Base-by-base conservation (phyloP, 257 asterid species). In the Solanum rostratum region DNA sequence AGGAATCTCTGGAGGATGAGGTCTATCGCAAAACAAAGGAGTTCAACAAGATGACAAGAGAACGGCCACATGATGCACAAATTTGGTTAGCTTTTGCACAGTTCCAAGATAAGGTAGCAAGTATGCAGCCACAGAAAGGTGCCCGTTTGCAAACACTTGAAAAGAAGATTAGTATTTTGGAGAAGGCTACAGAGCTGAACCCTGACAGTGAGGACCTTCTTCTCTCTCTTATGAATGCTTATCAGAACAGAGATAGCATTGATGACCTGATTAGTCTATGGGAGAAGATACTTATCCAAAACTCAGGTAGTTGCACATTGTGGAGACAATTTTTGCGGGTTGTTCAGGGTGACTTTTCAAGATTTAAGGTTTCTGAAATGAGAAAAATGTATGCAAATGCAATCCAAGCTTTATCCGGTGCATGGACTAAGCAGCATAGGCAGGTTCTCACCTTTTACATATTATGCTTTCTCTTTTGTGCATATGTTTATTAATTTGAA, bases 1-100 rank as follows among this genome's bases (percentile, higher is more conserved):
- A 94, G 90, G 99, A 95, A 88, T 97, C 99, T 18, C 90, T 96
- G 98, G 99, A 97, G 91, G 99, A 95, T 53, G 97, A 92, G 90
- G 89, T 94, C 29, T 84, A 90, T 81, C 92, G 97, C 33, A 92
- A 92, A 89, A 97, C 98, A 16, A 97, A 91, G 88, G 98, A 95
- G 80, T 97, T 95, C 89, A 97, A 93, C 88, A 91, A 81, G 84
- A 87, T 88, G 94, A 95, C 99, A 1, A 92, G 98, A 87, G 99
- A 97, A 85, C 92, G 85, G 19, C 98, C 99, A n/a, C 95, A 89
- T 24, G 97, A 95, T 85, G 97, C 89, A 88, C 91, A 92, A 52
- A 78, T 85, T 52, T 97, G 99, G 99, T 81, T 93, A 87, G 94
- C 88, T 69, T 95, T 97, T 90, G 94, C 98, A 1, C 92, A 92